phyloP scores from a whole-genome alignment of 805 yeast species.

The Ogataea corticis region DNA sequence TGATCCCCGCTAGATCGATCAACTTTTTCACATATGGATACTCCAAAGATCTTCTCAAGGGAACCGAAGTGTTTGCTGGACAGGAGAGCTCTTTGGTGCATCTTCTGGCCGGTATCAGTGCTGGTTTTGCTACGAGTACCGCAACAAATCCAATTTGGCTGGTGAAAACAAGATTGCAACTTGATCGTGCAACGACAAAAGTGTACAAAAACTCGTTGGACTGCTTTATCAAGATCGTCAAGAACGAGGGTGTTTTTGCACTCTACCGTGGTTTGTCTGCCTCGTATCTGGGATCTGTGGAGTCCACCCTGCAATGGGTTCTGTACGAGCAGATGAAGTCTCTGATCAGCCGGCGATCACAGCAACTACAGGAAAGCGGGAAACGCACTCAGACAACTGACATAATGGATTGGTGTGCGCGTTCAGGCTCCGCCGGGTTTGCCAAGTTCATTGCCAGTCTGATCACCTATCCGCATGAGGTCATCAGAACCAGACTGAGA shows the following conservation, averaged over 20 bases:
- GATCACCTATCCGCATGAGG: conserved; percentile 96
- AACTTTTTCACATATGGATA: conserved; percentile 96
- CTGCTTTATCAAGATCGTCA: conserved; percentile 68
- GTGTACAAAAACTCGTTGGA: conserved; percentile 83
- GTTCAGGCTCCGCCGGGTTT: conserved; percentile 96
- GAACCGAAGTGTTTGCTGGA: conserved; percentile 61
- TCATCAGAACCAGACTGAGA: conserved; percentile 90
- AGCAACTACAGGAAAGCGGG: conserved; percentile 34
- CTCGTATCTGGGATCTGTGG: conserved; percentile 89
- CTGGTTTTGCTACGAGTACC: conserved; percentile 93
- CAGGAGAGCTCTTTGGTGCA: conserved; percentile 85
- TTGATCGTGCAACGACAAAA: conserved; percentile 68
- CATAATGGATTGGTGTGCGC: conserved; percentile 86
- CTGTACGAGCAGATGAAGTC: conserved; percentile 92
- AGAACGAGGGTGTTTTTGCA: conserved; percentile 76
- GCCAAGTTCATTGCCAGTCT: conserved; percentile 93
- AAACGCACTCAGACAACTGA: conserved; percentile 54
- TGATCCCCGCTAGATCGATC: conserved; percentile 95
- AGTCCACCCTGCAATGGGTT: conserved; percentile 94
- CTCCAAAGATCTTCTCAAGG: conserved; percentile 75
- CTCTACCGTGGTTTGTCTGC: conserved; percentile 92
- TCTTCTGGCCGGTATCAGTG: conserved; percentile 79
- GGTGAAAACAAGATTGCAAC: conserved; percentile 89
- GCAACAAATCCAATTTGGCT: conserved; percentile 98
- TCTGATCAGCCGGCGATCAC: conserved; percentile 55